A percentile compares a stretch with the other conserved stretches of the same genome.
These are phyloP conservation scores for Leccinum boreale DNA, from an alignment of 768 basidiomycete species.

Conservation along the genomic window DNA sequence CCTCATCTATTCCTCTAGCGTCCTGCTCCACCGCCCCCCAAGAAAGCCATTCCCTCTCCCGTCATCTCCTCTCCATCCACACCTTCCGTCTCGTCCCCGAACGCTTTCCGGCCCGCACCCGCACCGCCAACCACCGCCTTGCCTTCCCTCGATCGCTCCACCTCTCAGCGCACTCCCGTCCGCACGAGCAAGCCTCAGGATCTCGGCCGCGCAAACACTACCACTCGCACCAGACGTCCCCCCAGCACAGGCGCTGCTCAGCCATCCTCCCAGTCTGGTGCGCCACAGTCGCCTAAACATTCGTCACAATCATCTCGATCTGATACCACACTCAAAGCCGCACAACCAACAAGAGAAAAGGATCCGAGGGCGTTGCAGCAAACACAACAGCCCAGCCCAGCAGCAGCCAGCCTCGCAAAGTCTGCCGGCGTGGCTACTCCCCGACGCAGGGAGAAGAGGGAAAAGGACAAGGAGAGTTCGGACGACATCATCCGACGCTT, in stretches of 20 bases:
- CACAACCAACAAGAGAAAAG: conserved; percentile 32
- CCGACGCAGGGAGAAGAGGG: conserved; percentile 82
- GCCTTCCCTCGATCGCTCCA: conserved; percentile 80
- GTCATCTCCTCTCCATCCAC: conserved; percentile 26
- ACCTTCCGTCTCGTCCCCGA: conserved; percentile 40
- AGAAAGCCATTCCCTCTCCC: conserved; percentile 34
- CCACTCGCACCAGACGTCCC: conserved; percentile 59
- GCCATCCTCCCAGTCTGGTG: conserved; percentile 29
- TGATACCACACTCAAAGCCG: conserved; percentile 51
- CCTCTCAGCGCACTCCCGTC: conserved; percentile 74
- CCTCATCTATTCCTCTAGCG: conserved; percentile 26
- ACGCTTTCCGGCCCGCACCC: conserved; percentile 67
- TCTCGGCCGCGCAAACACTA: conserved; percentile 66
- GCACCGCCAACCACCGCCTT: conserved; percentile 63
- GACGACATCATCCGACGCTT: conserved; percentile 90
- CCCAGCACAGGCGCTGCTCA: conserved; percentile 35
- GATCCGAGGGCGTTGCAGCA: conserved; percentile 36
- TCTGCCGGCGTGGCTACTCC: conserved; percentile 74
- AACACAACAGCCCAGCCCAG: conserved; percentile 54
- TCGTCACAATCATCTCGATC: conserved; percentile 59
- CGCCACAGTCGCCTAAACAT: conserved; percentile 40
- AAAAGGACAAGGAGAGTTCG: conserved; percentile 71
- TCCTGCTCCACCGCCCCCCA: conserved; percentile 39
- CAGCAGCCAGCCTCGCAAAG: conserved; percentile 64
- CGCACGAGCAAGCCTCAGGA: conserved; percentile 44